Evolutionary conservation across 331 rosid genomes (phyloP), one percentile per base, ranked within the genome.

Genomic region (Pyrus hybrid): DNA sequence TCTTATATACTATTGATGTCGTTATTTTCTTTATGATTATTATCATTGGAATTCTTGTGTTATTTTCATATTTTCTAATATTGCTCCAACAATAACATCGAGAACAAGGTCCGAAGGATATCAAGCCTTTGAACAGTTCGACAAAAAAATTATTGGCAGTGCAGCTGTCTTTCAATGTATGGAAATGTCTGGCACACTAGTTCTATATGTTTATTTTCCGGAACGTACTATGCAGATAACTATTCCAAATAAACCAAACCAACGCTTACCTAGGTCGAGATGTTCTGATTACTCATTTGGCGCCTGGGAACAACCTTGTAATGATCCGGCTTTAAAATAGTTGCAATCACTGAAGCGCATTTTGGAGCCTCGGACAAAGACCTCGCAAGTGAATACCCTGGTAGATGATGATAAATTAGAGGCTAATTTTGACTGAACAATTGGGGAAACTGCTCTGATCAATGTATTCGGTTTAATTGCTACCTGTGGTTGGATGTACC

Each of bases 401-500:
- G 69, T 79, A 68, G 67, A 57, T 35, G 41, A 35, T 35, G 41
- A 35, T 8, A 35, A 35, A 35, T 35, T 35, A 0, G 11, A 35
- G 41, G 41, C 41, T 35, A 35, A 35, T 35, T 35, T 35, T 35
- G 41, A 35, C 11, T 35, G 49, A 69, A 58, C 68, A 69, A 30
- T 72, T 66, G 30, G 54, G 29, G 41, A 35, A 68, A 43, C 17
- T 28, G 43, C 22, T 5, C 18, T 12, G 62, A 68, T 22, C 67
- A 16, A 69, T 70, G 53, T 57, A 29, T 54, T 45, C 6, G 26
- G 43, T 26, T 73, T 45, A 54, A 47, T 18, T 17, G 76, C 67
- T 83, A 85, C 97, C 97, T 79, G 99, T 94, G 78, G 99, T 97
- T 63, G 99, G 99, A 84, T 94, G 99, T 82, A 94, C 99, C 97